A percentile compares a stretch with the other conserved stretches of the same genome.
Evolutionary conservation across 2,329 filamentous ascomycete genomes (phyloP).

Genomic region (Paracamarosporium sp.): DNA sequence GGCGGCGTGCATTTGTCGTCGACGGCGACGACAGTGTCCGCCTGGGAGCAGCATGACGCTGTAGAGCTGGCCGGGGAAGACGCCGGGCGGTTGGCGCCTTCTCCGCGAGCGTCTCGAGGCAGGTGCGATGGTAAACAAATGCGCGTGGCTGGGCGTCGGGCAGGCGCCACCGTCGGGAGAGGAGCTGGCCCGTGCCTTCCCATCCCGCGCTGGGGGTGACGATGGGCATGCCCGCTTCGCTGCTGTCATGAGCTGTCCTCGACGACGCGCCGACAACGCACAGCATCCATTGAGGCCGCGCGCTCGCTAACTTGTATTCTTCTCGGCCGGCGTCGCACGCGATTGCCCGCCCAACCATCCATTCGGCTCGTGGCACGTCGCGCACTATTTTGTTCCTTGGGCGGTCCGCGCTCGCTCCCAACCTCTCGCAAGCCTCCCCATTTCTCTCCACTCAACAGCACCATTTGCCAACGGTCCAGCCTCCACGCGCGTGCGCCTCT

Average conservation of each 20-base stretch:
- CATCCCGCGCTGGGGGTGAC: not conserved
- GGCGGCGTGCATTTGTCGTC: not conserved
- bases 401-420: not conserved
- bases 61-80: not conserved
- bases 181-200: not conserved
- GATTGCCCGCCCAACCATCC: not conserved
- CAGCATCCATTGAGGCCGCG: not conserved
- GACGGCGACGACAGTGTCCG: not conserved
- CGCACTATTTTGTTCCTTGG: slow-evolving; percentile 1
- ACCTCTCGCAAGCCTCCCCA: slow-evolving; percentile 8
- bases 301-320: slow-evolving; percentile 1
- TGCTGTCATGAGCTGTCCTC: not conserved
- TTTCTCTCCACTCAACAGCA: slow-evolving; percentile 10
- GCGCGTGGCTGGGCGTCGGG: not conserved
- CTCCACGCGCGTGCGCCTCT: not conserved
- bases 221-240: not conserved
- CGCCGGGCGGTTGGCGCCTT: not conserved
- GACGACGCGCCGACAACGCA: not conserved
- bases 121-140: not conserved
- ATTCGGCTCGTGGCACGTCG: slow-evolving; percentile 1
- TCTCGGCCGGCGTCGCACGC: not conserved
- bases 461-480: not conserved
- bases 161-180: not conserved
- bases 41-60: not conserved
- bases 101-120: not conserved